Evolutionary conservation across 306 rosid species (phyloP), one percentile per base, ranked within the genome.

Genomic region (Glycine soja): DNA sequence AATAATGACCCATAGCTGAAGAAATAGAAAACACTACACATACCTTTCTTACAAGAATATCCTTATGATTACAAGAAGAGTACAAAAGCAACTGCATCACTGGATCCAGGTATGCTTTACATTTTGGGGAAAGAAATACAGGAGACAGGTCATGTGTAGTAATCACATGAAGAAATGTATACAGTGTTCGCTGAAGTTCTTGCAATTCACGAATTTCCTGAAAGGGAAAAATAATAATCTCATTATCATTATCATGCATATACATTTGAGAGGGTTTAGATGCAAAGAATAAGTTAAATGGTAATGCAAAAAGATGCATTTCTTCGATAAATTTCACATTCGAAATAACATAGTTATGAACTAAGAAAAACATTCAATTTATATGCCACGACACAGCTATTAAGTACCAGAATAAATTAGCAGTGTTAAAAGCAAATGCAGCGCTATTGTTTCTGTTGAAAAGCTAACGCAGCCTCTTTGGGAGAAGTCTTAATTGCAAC

Each of bases 121-220:
- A 86, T 81, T 90, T 93, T n/a, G 94, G 92, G 86, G 97, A 89
- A 76, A 95, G 87, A 81, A 95, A 91, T 67, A 95, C 83, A 38
- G 90, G 83, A 76, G 99, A 95, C 62, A 95, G 88, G 66, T 89
- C 91, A 68, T 93, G 98, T 18, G 94, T 82, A 42, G 93, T 48
- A 70, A 95, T 90, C 88, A 93, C 98, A 56, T 95, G 97, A 54
- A 95, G 98, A 92, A 95, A 95, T 38, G 98, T 90, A 85, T 87
- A 90, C 59, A 95, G 84, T 65, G 88, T 89, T 67, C 88, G 91
- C 75, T 93, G 99, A 85, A 95, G 98, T 86, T 95, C 99, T 87
- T 91, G 98, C 86, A 95, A 84, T 80, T 95, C 99, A 46, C 98
- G 96, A 80, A 93, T 86, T 90, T 95, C 99, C 99, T 95, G 63